These are phyloP conservation scores for Scheffersomyces segobiensis DNA, from an alignment of 1,139 yeast genomes.

Conservation along the genomic window DNA sequence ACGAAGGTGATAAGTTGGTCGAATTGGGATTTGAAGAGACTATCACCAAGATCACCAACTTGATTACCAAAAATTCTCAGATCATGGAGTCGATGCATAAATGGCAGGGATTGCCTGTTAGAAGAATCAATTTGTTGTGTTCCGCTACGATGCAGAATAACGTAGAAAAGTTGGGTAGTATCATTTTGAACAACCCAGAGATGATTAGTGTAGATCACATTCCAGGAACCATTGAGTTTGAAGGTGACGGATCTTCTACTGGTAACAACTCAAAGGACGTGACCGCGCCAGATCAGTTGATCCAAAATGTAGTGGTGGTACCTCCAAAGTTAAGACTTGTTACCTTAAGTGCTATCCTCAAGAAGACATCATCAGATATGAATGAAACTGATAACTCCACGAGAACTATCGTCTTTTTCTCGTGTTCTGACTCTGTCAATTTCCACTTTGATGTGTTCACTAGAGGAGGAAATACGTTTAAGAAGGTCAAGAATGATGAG, in stretches of 20 bases:
- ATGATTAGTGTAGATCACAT: conserved; percentile 51
- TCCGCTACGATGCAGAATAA: conserved; percentile 90
- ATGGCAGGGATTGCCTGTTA: conserved; percentile 62
- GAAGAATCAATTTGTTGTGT: conserved; percentile 78
- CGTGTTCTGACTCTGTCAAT: conserved; percentile 94
- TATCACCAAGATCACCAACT: conserved; percentile 68
- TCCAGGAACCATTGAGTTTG: conserved; percentile 40
- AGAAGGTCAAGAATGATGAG: conserved; percentile 29
- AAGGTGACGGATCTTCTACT: conserved; percentile 27
- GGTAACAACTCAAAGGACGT: conserved; percentile 26
- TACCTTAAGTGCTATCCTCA: conserved; percentile 67
- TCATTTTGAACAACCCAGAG: conserved; percentile 70
- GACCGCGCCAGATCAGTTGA: conserved; percentile 86
- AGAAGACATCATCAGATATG: conserved; percentile 39
- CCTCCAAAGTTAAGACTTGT: conserved; percentile 92
- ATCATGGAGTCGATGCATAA: conserved; percentile 37
- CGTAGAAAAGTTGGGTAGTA: conserved; percentile 77
- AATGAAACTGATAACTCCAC: conserved; percentile 16
- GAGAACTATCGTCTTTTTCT: conserved; percentile 81
- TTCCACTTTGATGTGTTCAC: conserved; percentile 82
- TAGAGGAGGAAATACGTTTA: conserved; percentile 47
- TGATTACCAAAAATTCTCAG: conserved; percentile 47
- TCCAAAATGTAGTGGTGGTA: conserved; percentile 74
- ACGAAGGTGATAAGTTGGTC: conserved; percentile 94
- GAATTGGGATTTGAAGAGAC: conserved; percentile 97